Base-by-base conservation (phyloP, 768 basidiomycete genomes). In the Xerocomellus amylosporus region DNA sequence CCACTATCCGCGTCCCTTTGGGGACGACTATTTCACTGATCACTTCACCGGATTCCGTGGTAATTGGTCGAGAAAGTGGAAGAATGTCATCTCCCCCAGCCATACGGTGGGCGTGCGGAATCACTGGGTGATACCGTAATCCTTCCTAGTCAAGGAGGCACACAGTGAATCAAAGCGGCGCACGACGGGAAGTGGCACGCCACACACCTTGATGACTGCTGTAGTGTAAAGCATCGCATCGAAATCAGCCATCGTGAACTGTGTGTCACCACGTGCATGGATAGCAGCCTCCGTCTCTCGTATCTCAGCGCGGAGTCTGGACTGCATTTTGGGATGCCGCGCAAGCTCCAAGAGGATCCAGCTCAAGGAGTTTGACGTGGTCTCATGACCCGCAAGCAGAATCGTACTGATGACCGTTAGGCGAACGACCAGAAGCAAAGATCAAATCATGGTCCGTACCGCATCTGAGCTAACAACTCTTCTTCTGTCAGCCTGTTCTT, bases 311-410 rank as follows among this genome's bases (percentile, higher is more conserved):
- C 90, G 81, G 20, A 92, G 79, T 53, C 75, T 77, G 3, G 70
- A 68, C 64, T 93, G 89, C 3, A 83, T 67, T 19, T 81, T 73
- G 0, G 79, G 83, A 56, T 83, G 71, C 38, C 74, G 77, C 4
- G 85, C 79, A 5, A 93, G 75, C 59, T 85, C 83, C 51, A 85
- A 73, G 8, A 90, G 68, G 8, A 80, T 75, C 85, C 86, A 90
- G 51, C 76, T 75, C 30, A 86, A 49, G 2, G 79, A 75, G 36
- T 77, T 81, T 4, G 86, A 78, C 46, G 80, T 83, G 4, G 85
- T 87, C 64, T 86, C 86, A 64, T 87, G 80, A 2, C 77, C 78
- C 38, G 78, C 78, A 12, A 81, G 58, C 12, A 79, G 59, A 12
- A 80, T 75, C 22, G 77, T 78, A 17, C 77, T 79, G n/a, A 12